phyloP scores from a whole-genome alignment of 345 rosid genomes.

The Lumnitzera racemosa region DNA sequence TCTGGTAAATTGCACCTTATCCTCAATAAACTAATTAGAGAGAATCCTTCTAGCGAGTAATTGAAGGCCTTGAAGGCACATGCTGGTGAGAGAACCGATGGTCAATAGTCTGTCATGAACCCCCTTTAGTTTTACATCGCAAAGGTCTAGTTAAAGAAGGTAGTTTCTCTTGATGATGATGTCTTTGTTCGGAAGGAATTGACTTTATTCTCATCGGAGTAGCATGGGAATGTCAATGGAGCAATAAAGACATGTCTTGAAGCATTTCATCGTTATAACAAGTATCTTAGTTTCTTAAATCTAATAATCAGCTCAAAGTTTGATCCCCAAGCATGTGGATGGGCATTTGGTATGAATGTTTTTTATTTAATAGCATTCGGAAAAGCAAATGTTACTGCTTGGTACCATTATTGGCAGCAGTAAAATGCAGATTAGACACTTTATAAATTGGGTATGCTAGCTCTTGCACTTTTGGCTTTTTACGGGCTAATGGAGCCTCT shows the following conservation, averaged over 20 bases:
- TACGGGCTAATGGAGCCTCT: conserved; percentile 95
- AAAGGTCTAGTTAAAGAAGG: conserved; percentile 79
- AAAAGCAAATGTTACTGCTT: conserved; percentile 79
- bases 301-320: conserved; percentile 88
- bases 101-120: too few relatives aligned
- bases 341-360: conserved; percentile 98
- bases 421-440: conserved; percentile 60
- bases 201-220: conserved; percentile 84
- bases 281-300: conserved; percentile 91
- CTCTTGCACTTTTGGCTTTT: conserved; percentile 83
- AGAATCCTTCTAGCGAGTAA: too few relatives aligned
- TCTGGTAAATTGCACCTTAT: too few relatives aligned
- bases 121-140: conserved; percentile 95
- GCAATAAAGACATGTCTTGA: conserved; percentile 98
- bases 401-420: conserved; percentile 84
- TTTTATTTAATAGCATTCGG: conserved; percentile 87
- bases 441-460: conserved; percentile 95
- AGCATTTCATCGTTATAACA: conserved; percentile 88
- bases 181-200: conserved; percentile 93
- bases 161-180: conserved; percentile 87
- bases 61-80: too few relatives aligned
- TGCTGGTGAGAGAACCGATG: too few relatives aligned
- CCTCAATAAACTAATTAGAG: too few relatives aligned
- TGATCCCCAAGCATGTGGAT: conserved; percentile 96
- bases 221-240: conserved; percentile 94